Percentiles rank a stretch among this genome's conserved stretches.
phyloP scores from a whole-genome alignment of 352 stramenopile species.

The Pythium utonaiense region DNA sequence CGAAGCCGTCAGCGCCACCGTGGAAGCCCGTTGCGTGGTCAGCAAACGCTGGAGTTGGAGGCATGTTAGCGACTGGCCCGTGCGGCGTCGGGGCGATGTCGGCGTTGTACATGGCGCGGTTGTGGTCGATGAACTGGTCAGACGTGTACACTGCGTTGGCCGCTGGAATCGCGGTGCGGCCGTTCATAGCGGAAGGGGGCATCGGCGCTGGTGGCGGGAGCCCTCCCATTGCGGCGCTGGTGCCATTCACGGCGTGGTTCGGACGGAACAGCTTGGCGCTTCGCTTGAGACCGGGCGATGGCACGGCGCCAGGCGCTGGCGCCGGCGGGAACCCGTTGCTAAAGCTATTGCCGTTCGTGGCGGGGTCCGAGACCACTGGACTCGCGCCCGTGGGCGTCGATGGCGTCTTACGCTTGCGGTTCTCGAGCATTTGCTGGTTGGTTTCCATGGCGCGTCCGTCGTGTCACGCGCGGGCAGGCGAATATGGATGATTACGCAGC shows the following conservation, averaged over 20 bases:
- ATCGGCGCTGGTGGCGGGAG: constrained; percentile 10
- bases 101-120: constrained; percentile 68
- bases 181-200: constrained; percentile 12
- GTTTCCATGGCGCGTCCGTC: constrained; percentile 13
- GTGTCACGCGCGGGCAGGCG: background rate
- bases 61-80: constrained; percentile 71
- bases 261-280: constrained; percentile 29
- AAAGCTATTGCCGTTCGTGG: constrained; percentile 7
- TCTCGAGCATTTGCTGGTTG: constrained; percentile 20
- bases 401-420: constrained; percentile 79
- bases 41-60: constrained; percentile 75
- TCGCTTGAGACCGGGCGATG: constrained; percentile 21
- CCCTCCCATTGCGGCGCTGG: background rate
- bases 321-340: constrained; percentile 3
- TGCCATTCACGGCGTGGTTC: constrained; percentile 16
- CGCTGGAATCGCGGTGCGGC: constrained; percentile 5
- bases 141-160: constrained; percentile 41
- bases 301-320: constrained; percentile 3
- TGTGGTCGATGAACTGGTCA: constrained; percentile 72
- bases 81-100: constrained; percentile 78
- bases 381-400: constrained; percentile 32
- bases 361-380: background rate
- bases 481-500: constrained; percentile 1
- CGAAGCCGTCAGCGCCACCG: constrained; percentile 62
- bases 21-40: constrained; percentile 59